Conservation (phyloP, 1,284 basidiomycete genomes). For the Amanita bisporigera region DNA sequence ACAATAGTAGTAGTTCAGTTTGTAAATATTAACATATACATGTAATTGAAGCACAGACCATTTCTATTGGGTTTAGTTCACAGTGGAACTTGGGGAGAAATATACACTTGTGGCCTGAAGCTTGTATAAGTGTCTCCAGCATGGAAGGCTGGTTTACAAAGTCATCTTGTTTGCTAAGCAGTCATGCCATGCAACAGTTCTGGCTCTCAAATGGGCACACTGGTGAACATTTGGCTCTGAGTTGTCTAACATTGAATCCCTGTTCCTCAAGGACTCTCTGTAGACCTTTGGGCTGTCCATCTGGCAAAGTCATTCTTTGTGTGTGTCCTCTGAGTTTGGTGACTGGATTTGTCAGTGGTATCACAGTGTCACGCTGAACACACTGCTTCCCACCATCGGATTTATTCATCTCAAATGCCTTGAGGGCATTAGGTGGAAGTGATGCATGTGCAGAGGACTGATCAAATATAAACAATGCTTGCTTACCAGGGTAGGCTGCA, state of each 20-base stretch:
- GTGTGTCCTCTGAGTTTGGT: background rate
- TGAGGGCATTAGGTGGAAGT: slow-evolving; percentile 36
- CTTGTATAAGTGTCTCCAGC: slow-evolving; percentile 19
- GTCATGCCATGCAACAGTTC: slow-evolving; percentile 43
- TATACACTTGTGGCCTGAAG: slow-evolving; percentile 19
- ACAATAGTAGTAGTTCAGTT: slow-evolving; percentile 4
- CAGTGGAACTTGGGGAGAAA: slow-evolving; percentile 31
- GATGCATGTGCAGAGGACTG: slow-evolving; percentile 43
- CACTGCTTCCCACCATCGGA: slow-evolving; percentile 39
- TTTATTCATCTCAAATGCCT: slow-evolving; percentile 45
- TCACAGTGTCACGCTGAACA: background rate
- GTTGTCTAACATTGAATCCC: slow-evolving; percentile 9
- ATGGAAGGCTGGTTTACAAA: slow-evolving; percentile 43
- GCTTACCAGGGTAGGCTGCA: slow-evolving; percentile 28
- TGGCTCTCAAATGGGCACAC: slow-evolving; percentile 36
- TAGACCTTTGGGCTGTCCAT: slow-evolving; percentile 1
- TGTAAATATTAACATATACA: background rate
- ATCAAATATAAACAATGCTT: slow-evolving; percentile 44
- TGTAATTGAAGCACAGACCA: too few species aligned
- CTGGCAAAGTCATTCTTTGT: background rate
- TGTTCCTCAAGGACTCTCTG: background rate
- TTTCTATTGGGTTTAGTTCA: slow-evolving; percentile 27
- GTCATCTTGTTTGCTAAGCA: slow-evolving; percentile 44
- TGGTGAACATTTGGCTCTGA: slow-evolving; percentile 30
- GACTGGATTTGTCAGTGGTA: background rate